A percentile compares a stretch with the other conserved stretches of the same genome.
phyloP scores from a whole-genome alignment of 2,329 filamentous ascomycete species.

The Passalora sequoiae region DNA sequence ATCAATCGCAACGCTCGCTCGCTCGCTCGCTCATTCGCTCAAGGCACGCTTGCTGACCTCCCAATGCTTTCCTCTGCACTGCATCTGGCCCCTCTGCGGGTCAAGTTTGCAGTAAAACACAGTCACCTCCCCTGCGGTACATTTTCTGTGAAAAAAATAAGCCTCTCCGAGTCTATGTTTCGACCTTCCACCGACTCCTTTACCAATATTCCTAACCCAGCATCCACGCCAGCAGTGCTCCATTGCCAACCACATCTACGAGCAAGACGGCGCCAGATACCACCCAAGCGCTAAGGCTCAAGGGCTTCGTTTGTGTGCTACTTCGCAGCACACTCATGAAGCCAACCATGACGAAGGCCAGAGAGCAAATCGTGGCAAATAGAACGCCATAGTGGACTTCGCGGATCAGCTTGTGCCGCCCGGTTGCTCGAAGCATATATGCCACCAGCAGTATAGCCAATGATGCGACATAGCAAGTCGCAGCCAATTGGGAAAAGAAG shows the following conservation, averaged over 20 bases:
- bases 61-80: no score
- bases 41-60: no score
- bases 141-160: no score
- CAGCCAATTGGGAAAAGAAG: constrained; percentile 27
- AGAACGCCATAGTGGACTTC: constrained; percentile 70
- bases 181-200: no score
- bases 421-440: constrained; percentile 61
- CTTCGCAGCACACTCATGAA: constrained; percentile 52
- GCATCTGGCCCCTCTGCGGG: no score
- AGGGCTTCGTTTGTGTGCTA: constrained; percentile 41
- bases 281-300: no score
- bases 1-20: no score
- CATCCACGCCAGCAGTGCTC: constrained; percentile 51
- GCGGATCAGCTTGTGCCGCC: constrained; percentile 60
- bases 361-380: constrained; percentile 61
- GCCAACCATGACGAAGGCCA: constrained; percentile 59
- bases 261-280: constrained; percentile 44
- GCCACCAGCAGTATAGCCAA: constrained; percentile 62
- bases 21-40: no score
- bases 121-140: no score
- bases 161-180: no score
- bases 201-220: no score
- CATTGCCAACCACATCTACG: constrained; percentile 47
- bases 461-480: constrained; percentile 56
- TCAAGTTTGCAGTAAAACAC: no score